phyloP scores from a whole-genome alignment of 768 basidiomycete species.

The Trametes elegans region DNA sequence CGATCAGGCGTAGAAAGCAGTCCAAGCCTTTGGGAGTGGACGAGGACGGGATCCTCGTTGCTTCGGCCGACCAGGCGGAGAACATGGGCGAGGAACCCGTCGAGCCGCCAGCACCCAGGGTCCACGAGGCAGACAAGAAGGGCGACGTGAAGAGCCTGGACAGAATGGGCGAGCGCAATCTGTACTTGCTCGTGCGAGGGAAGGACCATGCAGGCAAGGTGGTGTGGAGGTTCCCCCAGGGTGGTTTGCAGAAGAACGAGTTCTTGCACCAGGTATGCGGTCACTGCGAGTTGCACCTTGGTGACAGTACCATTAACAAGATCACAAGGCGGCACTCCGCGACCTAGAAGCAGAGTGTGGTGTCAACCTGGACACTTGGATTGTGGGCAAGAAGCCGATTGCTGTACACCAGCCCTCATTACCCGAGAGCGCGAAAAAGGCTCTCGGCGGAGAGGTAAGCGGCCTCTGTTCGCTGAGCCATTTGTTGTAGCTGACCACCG shows the following conservation, averaged over 20 bases:
- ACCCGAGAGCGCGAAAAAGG: conserved; percentile 24
- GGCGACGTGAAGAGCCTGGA: conserved; percentile 75
- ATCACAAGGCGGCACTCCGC: conserved; percentile 64
- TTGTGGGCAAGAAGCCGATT: conserved; percentile 87
- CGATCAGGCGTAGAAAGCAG: conserved; percentile 35
- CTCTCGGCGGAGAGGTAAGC: conserved; percentile 17
- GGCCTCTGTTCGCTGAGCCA: not conserved
- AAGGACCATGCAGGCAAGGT: conserved; percentile 43
- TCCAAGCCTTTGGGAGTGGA: not conserved
- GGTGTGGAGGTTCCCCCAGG: conserved; percentile 82
- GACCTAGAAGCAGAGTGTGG: conserved; percentile 74
- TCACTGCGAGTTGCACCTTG: too few species aligned
- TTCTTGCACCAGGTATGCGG: conserved; percentile 71
- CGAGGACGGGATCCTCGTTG: conserved; percentile 10
- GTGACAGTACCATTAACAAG: not conserved
- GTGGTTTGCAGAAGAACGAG: conserved; percentile 58
- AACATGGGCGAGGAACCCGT: conserved; percentile 63
- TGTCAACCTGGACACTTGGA: conserved; percentile 86
- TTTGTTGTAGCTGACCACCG: not conserved
- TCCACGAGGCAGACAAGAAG: conserved; percentile 56
- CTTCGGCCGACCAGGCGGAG: conserved; percentile 20
- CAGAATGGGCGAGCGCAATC: conserved; percentile 77
- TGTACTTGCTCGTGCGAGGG: conserved; percentile 79
- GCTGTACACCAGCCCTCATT: conserved; percentile 63
- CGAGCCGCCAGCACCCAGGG: conserved; percentile 41